Percentiles rank a stretch among this genome's conserved stretches.
Conservation (phyloP, 1,284 basidiomycete species). For the Ceratobasidium sp. region DNA sequence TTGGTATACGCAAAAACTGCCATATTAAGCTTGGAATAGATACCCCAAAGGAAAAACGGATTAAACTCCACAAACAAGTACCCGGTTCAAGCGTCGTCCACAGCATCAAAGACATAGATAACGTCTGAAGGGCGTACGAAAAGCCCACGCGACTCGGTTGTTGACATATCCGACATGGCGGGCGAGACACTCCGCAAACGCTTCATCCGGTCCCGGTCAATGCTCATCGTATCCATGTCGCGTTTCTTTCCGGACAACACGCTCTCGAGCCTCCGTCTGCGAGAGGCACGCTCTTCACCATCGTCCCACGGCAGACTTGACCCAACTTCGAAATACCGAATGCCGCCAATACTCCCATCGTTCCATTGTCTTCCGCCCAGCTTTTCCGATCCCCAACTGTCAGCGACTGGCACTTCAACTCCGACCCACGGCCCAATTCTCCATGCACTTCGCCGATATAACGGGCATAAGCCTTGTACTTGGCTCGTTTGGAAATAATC, state of each 20-base stretch:
- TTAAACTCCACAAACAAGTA: background rate
- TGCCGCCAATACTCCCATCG: conserved; percentile 79
- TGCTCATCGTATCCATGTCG: conserved; percentile 68
- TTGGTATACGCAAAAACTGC: conserved; percentile 27
- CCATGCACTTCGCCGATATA: conserved; percentile 87
- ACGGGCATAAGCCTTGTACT: conserved; percentile 85
- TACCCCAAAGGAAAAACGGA: conserved; percentile 24
- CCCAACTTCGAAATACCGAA: conserved; percentile 80
- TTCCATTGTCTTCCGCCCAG: conserved; percentile 74
- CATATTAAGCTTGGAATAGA: conserved; percentile 27
- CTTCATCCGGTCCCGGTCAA: conserved; percentile 62
- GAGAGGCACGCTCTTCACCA: conserved; percentile 56
- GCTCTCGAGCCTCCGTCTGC: conserved; percentile 57
- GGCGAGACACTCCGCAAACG: conserved; percentile 75
- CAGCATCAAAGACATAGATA: conserved; percentile 78
- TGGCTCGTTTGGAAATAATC: conserved; percentile 78
- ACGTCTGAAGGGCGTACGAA: conserved; percentile 84
- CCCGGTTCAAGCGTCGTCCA: conserved; percentile 16
- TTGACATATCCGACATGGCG: conserved; percentile 67
- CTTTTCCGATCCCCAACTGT: conserved; percentile 61
- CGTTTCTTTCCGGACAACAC: conserved; percentile 58
- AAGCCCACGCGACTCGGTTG: conserved; percentile 69
- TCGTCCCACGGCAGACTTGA: conserved; percentile 67
- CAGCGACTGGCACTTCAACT: conserved; percentile 80
- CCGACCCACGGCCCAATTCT: conserved; percentile 89